Percentiles rank a stretch among this genome's conserved stretches.
These are phyloP conservation scores for Takashimella tepidaria DNA, from an alignment of 1,284 basidiomycete species.

Conservation along the genomic window DNA sequence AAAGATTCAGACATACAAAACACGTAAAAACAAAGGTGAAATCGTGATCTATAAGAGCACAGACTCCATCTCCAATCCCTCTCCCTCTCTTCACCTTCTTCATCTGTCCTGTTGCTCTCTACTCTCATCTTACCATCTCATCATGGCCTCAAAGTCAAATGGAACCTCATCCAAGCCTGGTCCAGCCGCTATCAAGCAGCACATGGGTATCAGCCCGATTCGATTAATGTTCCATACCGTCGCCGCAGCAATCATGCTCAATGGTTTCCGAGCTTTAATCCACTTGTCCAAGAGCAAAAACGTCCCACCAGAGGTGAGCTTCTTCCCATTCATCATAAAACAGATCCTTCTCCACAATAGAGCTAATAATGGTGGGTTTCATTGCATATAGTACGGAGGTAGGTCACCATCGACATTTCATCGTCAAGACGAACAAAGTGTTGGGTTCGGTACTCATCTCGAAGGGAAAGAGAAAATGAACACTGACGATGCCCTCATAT, in stretches of 20 bases:
- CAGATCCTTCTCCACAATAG: slow-evolving; percentile 9
- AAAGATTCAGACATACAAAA: too few species aligned
- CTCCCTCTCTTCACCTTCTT: not conserved
- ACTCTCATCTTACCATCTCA: not conserved
- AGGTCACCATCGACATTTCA: not conserved
- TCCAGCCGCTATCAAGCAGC: not conserved
- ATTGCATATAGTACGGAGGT: not conserved
- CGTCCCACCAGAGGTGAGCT: slow-evolving; percentile 31
- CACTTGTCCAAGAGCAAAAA: slow-evolving; percentile 19
- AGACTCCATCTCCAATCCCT: not conserved
- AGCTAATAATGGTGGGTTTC: slow-evolving; percentile 1
- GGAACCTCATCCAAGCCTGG: not conserved
- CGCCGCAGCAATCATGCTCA: slow-evolving; percentile 38
- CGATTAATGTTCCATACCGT: slow-evolving; percentile 33
- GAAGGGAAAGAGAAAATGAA: not conserved
- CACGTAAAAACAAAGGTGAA: too few species aligned
- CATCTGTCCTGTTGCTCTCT: not conserved
- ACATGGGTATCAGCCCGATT: not conserved
- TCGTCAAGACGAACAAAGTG: not conserved
- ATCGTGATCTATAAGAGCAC: too few species aligned
- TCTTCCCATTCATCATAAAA: not conserved
- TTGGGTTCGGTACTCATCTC: too few species aligned
- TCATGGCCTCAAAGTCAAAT: not conserved
- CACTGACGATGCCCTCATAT: not conserved
- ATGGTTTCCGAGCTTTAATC: slow-evolving; percentile 34